Conservation (phyloP, 83 land plant species). For the Isoetes engelmannii region DNA sequence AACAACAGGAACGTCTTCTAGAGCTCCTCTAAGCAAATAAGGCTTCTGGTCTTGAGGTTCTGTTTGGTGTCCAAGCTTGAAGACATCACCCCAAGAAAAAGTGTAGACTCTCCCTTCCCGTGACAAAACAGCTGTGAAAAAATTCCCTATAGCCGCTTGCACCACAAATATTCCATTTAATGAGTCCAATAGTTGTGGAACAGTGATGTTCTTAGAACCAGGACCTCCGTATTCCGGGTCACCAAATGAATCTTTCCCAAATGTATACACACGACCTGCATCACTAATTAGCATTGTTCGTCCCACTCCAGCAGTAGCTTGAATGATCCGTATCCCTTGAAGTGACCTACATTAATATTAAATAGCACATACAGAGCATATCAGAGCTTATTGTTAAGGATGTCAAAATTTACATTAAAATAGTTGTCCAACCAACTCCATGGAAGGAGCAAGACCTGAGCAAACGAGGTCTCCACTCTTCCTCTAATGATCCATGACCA, state of each 20-base stretch:
- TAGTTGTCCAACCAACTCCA: background rate
- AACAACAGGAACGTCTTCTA: conserved; percentile 79
- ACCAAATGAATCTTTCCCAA: conserved; percentile 77
- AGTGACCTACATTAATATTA: conserved; percentile 18
- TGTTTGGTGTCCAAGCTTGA: conserved; percentile 73
- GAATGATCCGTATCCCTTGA: conserved; percentile 57
- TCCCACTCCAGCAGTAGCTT: conserved; percentile 78
- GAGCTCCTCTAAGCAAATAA: conserved; percentile 49
- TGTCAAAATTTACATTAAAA: background rate
- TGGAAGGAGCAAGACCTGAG: conserved; percentile 42
- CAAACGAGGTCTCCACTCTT: conserved; percentile 62
- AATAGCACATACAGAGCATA: conserved; percentile 3
- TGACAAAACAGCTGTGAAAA: conserved; percentile 81
- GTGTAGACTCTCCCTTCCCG: conserved; percentile 84
- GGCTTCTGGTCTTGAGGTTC: conserved; percentile 62
- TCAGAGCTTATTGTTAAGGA: background rate
- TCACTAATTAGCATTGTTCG: conserved; percentile 82
- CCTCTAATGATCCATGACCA: conserved; percentile 70
- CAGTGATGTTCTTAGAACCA: conserved; percentile 34
- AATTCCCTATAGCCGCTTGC: conserved; percentile 86
- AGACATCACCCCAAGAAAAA: conserved; percentile 78
- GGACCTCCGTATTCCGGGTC: conserved; percentile 40
- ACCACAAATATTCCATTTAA: conserved; percentile 74
- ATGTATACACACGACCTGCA: conserved; percentile 69
- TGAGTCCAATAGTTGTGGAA: conserved; percentile 69